These are phyloP conservation scores for Fonsecaea monophora DNA, from an alignment of 2,329 filamentous ascomycete species.

Conservation along the genomic window DNA sequence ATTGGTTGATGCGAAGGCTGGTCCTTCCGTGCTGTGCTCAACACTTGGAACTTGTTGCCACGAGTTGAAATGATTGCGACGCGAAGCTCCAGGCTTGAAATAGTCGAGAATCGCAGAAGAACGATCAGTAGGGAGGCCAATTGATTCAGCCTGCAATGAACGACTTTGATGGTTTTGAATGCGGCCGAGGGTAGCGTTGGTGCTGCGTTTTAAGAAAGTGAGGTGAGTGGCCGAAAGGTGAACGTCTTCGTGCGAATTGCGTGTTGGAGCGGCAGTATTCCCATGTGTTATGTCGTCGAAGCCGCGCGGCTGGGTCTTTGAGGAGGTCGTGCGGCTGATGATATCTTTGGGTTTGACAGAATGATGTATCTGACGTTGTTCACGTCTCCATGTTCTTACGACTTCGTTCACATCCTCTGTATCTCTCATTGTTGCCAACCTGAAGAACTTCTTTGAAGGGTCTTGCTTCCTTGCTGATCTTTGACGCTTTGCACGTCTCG, in stretches of 20 bases:
- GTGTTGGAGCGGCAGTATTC: neutral
- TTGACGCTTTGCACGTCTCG: constrained; percentile 59
- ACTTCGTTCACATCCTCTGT: constrained; percentile 61
- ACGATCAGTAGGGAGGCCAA: neutral
- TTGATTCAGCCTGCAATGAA: neutral
- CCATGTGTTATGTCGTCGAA: neutral
- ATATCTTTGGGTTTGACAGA: neutral
- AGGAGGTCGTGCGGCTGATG: constrained; percentile 1
- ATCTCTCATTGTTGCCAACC: constrained; percentile 59
- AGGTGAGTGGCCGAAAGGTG: constrained; percentile 13
- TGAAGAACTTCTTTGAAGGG: constrained; percentile 59
- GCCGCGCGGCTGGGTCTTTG: constrained; percentile 6
- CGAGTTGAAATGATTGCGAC: constrained; percentile 2
- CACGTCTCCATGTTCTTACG: constrained; percentile 58
- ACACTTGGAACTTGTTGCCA: neutral
- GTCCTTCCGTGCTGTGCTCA: neutral
- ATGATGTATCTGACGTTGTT: neutral
- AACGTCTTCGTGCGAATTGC: neutral
- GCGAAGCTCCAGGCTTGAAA: constrained; percentile 20
- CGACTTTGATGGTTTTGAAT: constrained; percentile 19
- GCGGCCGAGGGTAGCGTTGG: constrained; percentile 28
- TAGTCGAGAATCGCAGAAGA: constrained; percentile 19
- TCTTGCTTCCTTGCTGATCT: constrained; percentile 50
- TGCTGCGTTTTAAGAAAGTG: constrained; percentile 26
- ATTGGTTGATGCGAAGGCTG: neutral